A percentile compares a stretch with the other conserved stretches of the same genome.
phyloP scores from a whole-genome alignment of 305 asterid species.

The Solanum hybrid region DNA sequence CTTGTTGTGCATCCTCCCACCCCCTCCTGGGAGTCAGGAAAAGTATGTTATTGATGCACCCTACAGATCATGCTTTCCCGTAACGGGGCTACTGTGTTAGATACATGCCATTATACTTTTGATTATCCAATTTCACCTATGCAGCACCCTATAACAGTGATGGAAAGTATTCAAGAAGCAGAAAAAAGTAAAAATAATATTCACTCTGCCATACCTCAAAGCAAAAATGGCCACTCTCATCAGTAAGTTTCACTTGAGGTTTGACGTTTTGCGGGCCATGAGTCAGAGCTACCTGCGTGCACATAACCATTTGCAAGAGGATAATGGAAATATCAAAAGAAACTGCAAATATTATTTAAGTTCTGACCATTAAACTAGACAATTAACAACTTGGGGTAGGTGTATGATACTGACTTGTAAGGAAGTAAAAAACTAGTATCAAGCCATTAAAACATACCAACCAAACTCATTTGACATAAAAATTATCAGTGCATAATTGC shows the following conservation, averaged over 20 bases:
- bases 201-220: conserved; percentile 53
- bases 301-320: conserved; percentile 16
- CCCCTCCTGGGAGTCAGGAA: neutral
- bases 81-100: neutral
- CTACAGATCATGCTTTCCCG: neutral
- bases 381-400: neutral
- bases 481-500: neutral
- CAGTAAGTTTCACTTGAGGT: conserved; percentile 78
- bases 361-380: neutral
- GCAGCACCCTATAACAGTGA: neutral
- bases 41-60: neutral
- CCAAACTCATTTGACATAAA: neutral
- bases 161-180: neutral
- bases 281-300: conserved; percentile 79
- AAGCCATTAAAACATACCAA: neutral
- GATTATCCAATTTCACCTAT: neutral
- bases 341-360: neutral
- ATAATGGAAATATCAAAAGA: conserved; percentile 7
- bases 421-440: neutral
- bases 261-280: conserved; percentile 88
- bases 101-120: neutral
- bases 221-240: conserved; percentile 73
- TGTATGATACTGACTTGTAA: neutral
- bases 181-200: neutral
- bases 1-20: neutral